Evolutionary conservation across 257 asterid species (phyloP), one percentile per base, ranked within the genome.

Genomic region (Datura wrightii): DNA sequence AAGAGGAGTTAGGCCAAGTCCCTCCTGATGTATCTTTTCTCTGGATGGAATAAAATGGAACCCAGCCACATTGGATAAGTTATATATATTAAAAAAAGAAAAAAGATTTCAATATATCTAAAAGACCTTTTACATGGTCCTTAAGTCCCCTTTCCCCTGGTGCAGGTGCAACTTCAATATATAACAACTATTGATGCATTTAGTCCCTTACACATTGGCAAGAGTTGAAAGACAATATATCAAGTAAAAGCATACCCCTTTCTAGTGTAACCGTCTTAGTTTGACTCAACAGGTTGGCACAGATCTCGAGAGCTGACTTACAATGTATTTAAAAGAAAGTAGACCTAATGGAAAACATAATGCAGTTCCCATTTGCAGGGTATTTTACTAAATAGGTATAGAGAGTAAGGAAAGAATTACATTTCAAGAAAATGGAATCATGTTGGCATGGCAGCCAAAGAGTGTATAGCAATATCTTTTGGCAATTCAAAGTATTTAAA

Each of bases 361-460:
- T 24, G 44, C 44, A 24, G 81, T 76, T 13, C 39, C 36, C 60
- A 50, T 74, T 24, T 50, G 44, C 81, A 76, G 24, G 44, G 76
- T 66, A 37, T 13, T 24, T 48, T 44, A 19, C 50, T 50, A 13
- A 76, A 74, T 48, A 67, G 18, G 62, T 76, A 74, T 24, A 53
- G 31, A 76, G 82, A 50, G 82, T 52, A 76, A 11, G 63, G 31
- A 76, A 50, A 52, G 31, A 14, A 14, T 76, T 50, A 14, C 37
- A 72, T 58, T n/a, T 72, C 80, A 46, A n/a, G 80, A 72, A n/a
- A 72, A n/a, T 11, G 80, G 80, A 41, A 72, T 72, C 19, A 72
- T 16, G 6, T 72, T 72, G 58, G 80, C 41, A 72, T 44, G 80
- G 58, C 55, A 6, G 41, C 80, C 11, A 10, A 72, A 72, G 80